Conservation (phyloP, 176 grass and related monocot genomes). For the Oryza longistaminata region DNA sequence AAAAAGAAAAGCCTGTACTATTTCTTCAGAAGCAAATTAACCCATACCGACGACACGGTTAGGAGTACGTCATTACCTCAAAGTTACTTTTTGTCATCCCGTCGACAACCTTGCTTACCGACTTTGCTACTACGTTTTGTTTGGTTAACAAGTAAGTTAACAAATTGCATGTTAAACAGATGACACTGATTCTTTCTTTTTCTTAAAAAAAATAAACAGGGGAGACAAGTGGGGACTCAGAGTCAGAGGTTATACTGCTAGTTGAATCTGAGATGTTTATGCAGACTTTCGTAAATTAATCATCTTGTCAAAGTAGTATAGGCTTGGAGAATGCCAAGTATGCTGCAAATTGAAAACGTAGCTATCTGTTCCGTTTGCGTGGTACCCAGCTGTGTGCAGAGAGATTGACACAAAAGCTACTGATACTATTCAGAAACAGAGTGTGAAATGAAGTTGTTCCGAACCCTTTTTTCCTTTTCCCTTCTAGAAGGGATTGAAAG, state of each 20-base stretch:
- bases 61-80: background rate
- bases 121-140: background rate
- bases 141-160: too few species aligned
- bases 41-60: background rate
- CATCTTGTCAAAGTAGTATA: background rate
- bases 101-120: too few species aligned
- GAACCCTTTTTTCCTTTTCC: background rate
- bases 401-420: too few species aligned
- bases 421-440: background rate
- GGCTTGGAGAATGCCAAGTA: background rate
- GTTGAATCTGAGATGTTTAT: background rate
- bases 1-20: background rate
- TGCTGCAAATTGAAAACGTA: background rate
- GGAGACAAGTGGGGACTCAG: background rate
- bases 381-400: background rate
- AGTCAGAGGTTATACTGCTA: background rate
- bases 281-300: background rate
- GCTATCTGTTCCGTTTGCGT: slow-evolving; percentile 2
- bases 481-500: background rate
- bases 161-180: too few species aligned
- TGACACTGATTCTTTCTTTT: too few species aligned
- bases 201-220: too few species aligned
- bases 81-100: background rate
- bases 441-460: background rate
- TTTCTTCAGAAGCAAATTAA: background rate